Evolutionary conservation across 345 rosid species (phyloP).

Genomic region (Linum usitatissimum): DNA sequence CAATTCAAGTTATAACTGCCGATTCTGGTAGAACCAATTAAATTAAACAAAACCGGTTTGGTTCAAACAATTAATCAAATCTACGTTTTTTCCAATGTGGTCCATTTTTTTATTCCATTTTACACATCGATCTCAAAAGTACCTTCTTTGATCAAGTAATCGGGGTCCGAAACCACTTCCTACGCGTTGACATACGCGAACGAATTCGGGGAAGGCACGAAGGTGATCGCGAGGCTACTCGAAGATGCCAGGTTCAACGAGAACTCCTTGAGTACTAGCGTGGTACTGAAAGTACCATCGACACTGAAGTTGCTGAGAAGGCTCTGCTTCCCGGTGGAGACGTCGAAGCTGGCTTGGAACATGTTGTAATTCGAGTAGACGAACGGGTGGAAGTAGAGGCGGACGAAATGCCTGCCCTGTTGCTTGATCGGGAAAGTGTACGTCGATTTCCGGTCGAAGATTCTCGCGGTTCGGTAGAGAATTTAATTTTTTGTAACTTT

Average conservation of each 20-base stretch:
- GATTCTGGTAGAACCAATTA: too few relatives aligned
- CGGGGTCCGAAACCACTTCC: conserved; percentile 77
- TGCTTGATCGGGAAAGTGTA: conserved; percentile 45
- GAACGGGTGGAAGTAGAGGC: conserved; percentile 72
- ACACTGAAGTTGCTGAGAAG: conserved; percentile 43
- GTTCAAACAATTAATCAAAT: too few relatives aligned
- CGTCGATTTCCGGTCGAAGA: conserved; percentile 47
- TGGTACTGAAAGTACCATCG: conserved; percentile 3
- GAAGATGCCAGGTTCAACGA: conserved; percentile 38
- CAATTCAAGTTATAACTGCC: conserved; percentile 9
- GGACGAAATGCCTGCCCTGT: conserved; percentile 77
- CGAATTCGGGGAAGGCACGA: conserved; percentile 45
- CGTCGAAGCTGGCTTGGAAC: conserved; percentile 49
- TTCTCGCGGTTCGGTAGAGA: conserved; percentile 66
- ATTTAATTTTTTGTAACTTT: too few relatives aligned
- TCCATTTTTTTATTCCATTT: too few relatives aligned
- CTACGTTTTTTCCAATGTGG: too few relatives aligned
- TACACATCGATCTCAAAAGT: too few relatives aligned
- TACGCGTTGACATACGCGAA: conserved; percentile 63
- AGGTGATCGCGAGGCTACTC: conserved; percentile 40
- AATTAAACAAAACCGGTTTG: too few relatives aligned
- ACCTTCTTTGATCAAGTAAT: conserved; percentile 35
- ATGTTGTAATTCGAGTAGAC: conserved; percentile 33
- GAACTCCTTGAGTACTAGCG: conserved; percentile 47
- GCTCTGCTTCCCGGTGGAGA: conserved; percentile 39